These are phyloP conservation scores for Blastobotrys chiropterorum DNA, from an alignment of 805 yeast genomes.

Conservation along the genomic window DNA sequence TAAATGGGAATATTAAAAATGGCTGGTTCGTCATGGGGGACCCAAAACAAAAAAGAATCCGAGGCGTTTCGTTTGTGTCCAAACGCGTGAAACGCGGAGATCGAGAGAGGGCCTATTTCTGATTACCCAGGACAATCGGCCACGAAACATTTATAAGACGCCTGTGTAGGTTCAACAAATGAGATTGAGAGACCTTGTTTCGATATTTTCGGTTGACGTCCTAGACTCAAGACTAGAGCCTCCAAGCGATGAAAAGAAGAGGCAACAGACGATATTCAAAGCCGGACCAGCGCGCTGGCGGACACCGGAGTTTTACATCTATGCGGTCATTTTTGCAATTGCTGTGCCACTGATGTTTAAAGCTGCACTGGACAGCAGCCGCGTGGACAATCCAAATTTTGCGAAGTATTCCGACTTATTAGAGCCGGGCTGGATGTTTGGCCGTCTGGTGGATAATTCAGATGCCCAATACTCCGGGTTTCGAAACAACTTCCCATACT, in stretches of 20 bases:
- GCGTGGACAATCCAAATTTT: slow-evolving; percentile 59
- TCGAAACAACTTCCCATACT: slow-evolving; percentile 66
- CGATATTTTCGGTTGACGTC: slow-evolving; percentile 34
- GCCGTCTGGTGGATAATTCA: slow-evolving; percentile 74
- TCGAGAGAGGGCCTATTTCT: no score
- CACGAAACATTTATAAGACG: no score
- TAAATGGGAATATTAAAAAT: no score
- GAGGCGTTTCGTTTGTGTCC: no score
- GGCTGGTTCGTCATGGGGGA: no score
- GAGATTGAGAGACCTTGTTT: slow-evolving; percentile 5
- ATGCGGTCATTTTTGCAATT: slow-evolving; percentile 53
- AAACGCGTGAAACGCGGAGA: no score
- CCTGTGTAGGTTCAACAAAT: neutral
- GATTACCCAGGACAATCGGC: no score
- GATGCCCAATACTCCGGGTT: slow-evolving; percentile 86
- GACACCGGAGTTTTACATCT: slow-evolving; percentile 68
- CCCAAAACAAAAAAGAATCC: no score
- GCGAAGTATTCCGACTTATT: slow-evolving; percentile 53
- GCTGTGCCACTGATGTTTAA: slow-evolving; percentile 79
- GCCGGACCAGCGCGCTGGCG: slow-evolving; percentile 57
- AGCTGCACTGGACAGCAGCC: slow-evolving; percentile 76
- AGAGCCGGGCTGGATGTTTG: slow-evolving; percentile 83
- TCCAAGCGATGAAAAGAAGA: slow-evolving; percentile 27
- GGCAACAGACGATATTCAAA: slow-evolving; percentile 19
- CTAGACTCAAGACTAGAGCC: slow-evolving; percentile 39